Percentiles rank a stretch among this genome's conserved stretches.
phyloP scores from a whole-genome alignment of 208 protist species.

The Balamuthia mandrillaris region DNA sequence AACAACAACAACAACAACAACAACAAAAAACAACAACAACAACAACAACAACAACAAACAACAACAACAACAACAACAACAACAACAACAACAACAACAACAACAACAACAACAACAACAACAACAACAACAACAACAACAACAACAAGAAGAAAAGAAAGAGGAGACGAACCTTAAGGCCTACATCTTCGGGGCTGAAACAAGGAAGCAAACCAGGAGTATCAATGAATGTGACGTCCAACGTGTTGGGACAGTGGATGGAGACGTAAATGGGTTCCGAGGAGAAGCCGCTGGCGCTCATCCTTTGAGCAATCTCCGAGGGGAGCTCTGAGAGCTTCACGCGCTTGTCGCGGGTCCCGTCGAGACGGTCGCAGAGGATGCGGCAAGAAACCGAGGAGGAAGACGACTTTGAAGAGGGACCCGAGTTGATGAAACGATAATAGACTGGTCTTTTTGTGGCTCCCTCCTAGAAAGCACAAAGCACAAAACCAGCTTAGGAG shows the following conservation, averaged over 20 bases:
- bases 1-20: too few relatives aligned
- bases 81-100: too few relatives aligned
- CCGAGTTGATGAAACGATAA: constrained; percentile 12
- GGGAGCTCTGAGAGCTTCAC: background rate
- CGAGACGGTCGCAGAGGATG: background rate
- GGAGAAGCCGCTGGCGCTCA: background rate
- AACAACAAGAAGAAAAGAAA: background rate
- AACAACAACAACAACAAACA: too few relatives aligned
- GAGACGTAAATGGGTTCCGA: background rate
- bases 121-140: background rate
- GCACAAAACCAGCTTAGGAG: background rate
- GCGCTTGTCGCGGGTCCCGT: background rate
- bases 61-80: too few relatives aligned
- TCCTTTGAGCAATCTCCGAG: background rate
- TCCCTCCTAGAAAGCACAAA: background rate
- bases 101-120: too few relatives aligned
- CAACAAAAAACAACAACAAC: too few relatives aligned
- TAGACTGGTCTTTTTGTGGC: background rate
- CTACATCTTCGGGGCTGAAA: background rate
- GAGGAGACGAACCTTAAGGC: background rate
- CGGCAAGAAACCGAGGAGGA: background rate
- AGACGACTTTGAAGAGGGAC: background rate
- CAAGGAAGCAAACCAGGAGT: background rate
- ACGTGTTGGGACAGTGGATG: background rate
- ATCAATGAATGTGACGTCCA: constrained; percentile 13